Evolutionary conservation across 2,329 filamentous ascomycete species (phyloP).

Genomic region (Nemania diffusa): DNA sequence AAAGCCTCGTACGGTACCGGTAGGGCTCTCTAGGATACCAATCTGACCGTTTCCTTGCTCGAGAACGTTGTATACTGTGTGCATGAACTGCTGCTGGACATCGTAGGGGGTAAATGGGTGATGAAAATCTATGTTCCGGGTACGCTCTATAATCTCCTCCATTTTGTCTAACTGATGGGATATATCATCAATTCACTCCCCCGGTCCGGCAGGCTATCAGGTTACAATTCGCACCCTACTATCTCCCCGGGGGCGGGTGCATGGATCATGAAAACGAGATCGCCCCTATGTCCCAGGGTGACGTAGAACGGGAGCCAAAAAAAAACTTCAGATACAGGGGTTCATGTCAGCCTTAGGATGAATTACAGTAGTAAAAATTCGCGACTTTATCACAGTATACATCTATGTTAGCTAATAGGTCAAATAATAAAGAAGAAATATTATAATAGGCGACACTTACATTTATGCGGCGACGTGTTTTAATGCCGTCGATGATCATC

Average conservation of each 20-base stretch:
- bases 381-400: not conserved
- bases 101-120: slow-evolving; percentile 90
- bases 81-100: slow-evolving; percentile 91
- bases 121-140: slow-evolving; percentile 71
- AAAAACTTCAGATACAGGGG: not conserved
- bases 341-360: not conserved
- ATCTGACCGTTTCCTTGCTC: slow-evolving; percentile 77
- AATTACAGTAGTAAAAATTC: not conserved
- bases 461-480: not conserved
- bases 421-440: not conserved
- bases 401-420: not conserved
- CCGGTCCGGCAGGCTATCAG: not conserved
- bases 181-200: not conserved
- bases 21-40: slow-evolving; percentile 93
- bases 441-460: not conserved
- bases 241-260: not conserved
- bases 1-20: slow-evolving; percentile 68
- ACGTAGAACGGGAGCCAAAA: not conserved
- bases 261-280: not conserved
- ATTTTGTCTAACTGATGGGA: slow-evolving; percentile 30
- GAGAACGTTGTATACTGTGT: slow-evolving; percentile 79
- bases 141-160: slow-evolving; percentile 41
- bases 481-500: not conserved
- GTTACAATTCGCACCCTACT: not conserved
- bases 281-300: not conserved